A percentile compares a stretch with the other conserved stretches of the same genome.
Conservation (phyloP, 2,329 filamentous ascomycete species). For the Dryadomyces quercivorus region DNA sequence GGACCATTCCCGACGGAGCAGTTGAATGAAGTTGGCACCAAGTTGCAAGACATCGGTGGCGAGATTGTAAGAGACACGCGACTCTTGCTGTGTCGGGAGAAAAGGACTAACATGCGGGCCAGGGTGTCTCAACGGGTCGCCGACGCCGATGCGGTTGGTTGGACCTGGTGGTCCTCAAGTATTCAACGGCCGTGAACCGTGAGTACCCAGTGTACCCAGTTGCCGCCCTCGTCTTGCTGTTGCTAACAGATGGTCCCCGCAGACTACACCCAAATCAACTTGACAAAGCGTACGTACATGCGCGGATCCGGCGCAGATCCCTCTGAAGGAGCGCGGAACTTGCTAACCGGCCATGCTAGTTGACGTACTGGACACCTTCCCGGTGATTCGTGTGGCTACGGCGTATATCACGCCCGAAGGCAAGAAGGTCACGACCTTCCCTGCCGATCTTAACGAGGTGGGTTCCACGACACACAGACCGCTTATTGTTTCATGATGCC, state of each 20-base stretch:
- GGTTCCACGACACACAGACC: neutral
- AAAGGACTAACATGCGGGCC: neutral
- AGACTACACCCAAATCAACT: slow-evolving; percentile 48
- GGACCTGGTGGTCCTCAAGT: slow-evolving; percentile 58
- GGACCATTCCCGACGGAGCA: slow-evolving; percentile 52
- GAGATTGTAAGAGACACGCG: slow-evolving; percentile 6
- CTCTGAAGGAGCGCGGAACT: slow-evolving; percentile 10
- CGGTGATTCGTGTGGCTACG: slow-evolving; percentile 60
- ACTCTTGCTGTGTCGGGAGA: neutral
- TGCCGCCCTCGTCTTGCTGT: too few species aligned
- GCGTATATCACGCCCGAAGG: slow-evolving; percentile 47
- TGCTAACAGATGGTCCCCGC: slow-evolving; percentile 16
- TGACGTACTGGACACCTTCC: slow-evolving; percentile 62
- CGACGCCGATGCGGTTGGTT: slow-evolving; percentile 45
- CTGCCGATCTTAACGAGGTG: slow-evolving; percentile 37
- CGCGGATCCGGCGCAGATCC: too few species aligned
- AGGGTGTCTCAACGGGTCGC: slow-evolving; percentile 34
- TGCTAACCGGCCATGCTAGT: slow-evolving; percentile 32
- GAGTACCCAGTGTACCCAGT: neutral
- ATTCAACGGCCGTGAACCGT: slow-evolving; percentile 26
- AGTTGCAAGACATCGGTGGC: slow-evolving; percentile 23
- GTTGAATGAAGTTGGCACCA: slow-evolving; percentile 22
- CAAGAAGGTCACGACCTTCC: slow-evolving; percentile 48
- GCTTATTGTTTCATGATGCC: neutral
- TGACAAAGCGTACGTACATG: slow-evolving; percentile 31